Evolutionary conservation across 352 stramenopile genomes (phyloP).

Genomic region (Salisapilia sapeloensis): DNA sequence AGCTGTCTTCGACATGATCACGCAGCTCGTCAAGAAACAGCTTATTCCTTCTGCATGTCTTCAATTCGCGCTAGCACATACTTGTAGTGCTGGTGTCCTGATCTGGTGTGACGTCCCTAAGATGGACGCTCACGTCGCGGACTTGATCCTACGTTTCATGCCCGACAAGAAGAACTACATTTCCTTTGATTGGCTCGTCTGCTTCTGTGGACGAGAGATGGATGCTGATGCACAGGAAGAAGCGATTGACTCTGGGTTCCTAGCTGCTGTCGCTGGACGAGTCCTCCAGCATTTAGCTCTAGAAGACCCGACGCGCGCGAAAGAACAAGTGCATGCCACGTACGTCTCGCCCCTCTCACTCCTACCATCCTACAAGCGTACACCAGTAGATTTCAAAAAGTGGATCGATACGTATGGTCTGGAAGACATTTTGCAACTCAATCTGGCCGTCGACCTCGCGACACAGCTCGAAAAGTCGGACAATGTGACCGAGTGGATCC

Average conservation of each 20-base stretch:
- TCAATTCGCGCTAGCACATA: slow-evolving; percentile 27
- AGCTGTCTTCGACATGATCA: slow-evolving; percentile 50
- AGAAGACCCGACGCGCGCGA: slow-evolving; percentile 19
- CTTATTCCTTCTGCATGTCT: too few species aligned
- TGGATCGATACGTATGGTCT: slow-evolving; percentile 56
- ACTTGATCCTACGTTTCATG: slow-evolving; percentile 56
- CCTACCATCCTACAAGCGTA: slow-evolving; percentile 33
- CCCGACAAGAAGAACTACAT: slow-evolving; percentile 36
- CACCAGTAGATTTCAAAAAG: slow-evolving; percentile 25
- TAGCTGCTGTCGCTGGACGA: slow-evolving; percentile 26
- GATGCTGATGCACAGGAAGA: slow-evolving; percentile 49
- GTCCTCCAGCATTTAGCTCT: slow-evolving; percentile 27
- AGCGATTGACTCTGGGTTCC: slow-evolving; percentile 46
- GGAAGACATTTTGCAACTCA: slow-evolving; percentile 28
- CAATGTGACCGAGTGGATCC: slow-evolving; percentile 42
- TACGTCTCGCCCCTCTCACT: slow-evolving; percentile 34
- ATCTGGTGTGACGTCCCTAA: slow-evolving; percentile 74
- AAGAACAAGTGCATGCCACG: slow-evolving; percentile 25
- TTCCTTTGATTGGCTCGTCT: slow-evolving; percentile 54
- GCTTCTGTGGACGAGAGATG: slow-evolving; percentile 18
- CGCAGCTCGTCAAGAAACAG: slow-evolving; percentile 45
- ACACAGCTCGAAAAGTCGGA: slow-evolving; percentile 18
- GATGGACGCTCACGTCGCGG: slow-evolving; percentile 54
- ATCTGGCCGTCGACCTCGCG: slow-evolving; percentile 37
- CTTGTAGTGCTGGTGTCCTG: too few species aligned